Percentiles rank a stretch among this genome's conserved stretches.
phyloP scores from a whole-genome alignment of 805 yeast genomes.

The Candida ascalaphidarum region DNA sequence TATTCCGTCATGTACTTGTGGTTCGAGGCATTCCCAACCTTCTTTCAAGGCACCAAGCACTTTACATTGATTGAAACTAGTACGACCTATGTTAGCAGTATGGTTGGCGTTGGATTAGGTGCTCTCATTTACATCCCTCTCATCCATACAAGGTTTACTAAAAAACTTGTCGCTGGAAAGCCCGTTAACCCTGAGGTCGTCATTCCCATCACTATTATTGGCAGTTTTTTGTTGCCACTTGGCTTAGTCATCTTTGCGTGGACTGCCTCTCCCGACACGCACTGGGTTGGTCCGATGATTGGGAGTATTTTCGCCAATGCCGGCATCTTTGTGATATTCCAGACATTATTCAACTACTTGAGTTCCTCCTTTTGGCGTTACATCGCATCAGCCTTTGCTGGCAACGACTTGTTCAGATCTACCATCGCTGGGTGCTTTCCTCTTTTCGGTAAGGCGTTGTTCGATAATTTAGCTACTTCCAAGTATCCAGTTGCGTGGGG shows the following conservation, averaged over 20 bases:
- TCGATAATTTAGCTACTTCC: slow-evolving; percentile 37
- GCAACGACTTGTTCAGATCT: slow-evolving; percentile 44
- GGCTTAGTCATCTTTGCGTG: slow-evolving; percentile 43
- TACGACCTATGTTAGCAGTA: slow-evolving; percentile 37
- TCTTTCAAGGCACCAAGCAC: slow-evolving; percentile 33
- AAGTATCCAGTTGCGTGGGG: slow-evolving; percentile 58
- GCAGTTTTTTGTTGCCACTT: slow-evolving; percentile 32
- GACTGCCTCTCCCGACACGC: slow-evolving; percentile 31
- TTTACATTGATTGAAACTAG: slow-evolving; percentile 44
- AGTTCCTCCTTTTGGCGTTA: slow-evolving; percentile 40
- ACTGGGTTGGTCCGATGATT: slow-evolving; percentile 44
- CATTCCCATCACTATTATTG: slow-evolving; percentile 33
- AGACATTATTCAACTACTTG: slow-evolving; percentile 42
- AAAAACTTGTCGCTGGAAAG: slow-evolving; percentile 12
- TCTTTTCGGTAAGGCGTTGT: slow-evolving; percentile 56
- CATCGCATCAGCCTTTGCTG: slow-evolving; percentile 53
- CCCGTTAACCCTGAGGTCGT: slow-evolving; percentile 33
- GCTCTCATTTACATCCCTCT: slow-evolving; percentile 18
- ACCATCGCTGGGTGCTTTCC: slow-evolving; percentile 54
- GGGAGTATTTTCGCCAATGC: slow-evolving; percentile 31
- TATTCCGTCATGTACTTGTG: slow-evolving; percentile 48
- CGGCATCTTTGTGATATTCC: slow-evolving; percentile 41
- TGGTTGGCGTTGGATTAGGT: slow-evolving; percentile 38
- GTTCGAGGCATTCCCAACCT: slow-evolving; percentile 57
- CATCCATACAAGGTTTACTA: slow-evolving; percentile 15